Evolutionary conservation across 1,139 yeast genomes (phyloP).

Genomic region (Geotrichum bryndzae): DNA sequence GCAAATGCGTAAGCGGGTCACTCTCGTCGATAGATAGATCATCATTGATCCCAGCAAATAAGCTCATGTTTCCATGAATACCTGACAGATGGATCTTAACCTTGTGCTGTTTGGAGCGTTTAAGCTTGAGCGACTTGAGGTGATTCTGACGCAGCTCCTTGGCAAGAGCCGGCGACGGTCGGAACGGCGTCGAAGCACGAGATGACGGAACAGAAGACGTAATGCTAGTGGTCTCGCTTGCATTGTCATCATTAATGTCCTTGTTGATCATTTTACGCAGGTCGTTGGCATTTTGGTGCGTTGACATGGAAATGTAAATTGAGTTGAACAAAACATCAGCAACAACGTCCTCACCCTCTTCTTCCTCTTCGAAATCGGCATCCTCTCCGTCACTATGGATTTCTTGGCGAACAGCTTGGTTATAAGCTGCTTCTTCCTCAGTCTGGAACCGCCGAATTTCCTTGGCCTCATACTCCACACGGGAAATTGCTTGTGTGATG

Average conservation of each 20-base stretch:
- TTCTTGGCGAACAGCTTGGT: not conserved
- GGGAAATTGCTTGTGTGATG: slow-evolving; percentile 56
- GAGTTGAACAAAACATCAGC: slow-evolving; percentile 70
- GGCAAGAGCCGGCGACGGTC: slow-evolving; percentile 16
- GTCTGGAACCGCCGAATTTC: slow-evolving; percentile 28
- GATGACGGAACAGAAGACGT: not conserved
- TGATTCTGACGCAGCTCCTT: slow-evolving; percentile 19
- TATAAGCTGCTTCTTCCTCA: slow-evolving; percentile 10
- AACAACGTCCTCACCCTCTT: slow-evolving; percentile 37
- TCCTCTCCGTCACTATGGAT: slow-evolving; percentile 9
- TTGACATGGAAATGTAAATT: slow-evolving; percentile 59
- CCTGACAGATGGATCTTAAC: slow-evolving; percentile 52
- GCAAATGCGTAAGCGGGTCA: slow-evolving; percentile 22
- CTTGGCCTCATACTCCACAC: slow-evolving; percentile 49
- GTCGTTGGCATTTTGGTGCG: slow-evolving; percentile 43
- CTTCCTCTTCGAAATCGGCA: slow-evolving; percentile 20
- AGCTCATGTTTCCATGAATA: slow-evolving; percentile 44
- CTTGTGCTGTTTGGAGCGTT: slow-evolving; percentile 63
- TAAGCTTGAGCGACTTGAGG: slow-evolving; percentile 43
- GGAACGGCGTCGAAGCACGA: slow-evolving; percentile 1
- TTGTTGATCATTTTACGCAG: slow-evolving; percentile 52
- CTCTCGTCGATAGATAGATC: slow-evolving; percentile 1
- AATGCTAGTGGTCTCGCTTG: slow-evolving; percentile 23
- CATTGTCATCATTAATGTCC: slow-evolving; percentile 34
- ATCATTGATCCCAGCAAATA: slow-evolving; percentile 43